Evolutionary conservation across 805 yeast species (phyloP).

Genomic region (Candida hungchunana): DNA sequence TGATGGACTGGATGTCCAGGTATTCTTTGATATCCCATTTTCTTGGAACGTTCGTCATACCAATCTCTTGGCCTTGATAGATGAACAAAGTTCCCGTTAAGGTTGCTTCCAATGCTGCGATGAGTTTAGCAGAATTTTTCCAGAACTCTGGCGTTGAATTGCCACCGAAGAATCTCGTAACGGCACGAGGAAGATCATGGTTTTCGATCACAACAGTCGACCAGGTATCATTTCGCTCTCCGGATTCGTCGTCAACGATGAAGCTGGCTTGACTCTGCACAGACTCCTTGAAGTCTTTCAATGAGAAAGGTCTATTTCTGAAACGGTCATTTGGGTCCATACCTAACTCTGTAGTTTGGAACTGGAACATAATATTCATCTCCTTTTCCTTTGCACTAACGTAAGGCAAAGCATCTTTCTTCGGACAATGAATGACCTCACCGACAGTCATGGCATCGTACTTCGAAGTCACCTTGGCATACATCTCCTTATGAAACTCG

Average conservation of each 20-base stretch:
- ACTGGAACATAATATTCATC: constrained; percentile 38
- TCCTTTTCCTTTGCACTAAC: constrained; percentile 35
- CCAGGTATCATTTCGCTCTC: constrained; percentile 46
- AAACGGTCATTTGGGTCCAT: constrained; percentile 33
- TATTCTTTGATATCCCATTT: constrained; percentile 46
- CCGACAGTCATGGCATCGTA: constrained; percentile 56
- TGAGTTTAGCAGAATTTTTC: constrained; percentile 42
- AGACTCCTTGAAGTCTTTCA: constrained; percentile 40
- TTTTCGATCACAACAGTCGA: constrained; percentile 50
- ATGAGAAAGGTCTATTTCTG: constrained; percentile 30
- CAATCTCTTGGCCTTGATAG: constrained; percentile 61
- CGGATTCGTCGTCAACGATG: constrained; percentile 31
- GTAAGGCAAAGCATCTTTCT: constrained; percentile 39
- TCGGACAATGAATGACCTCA: constrained; percentile 43
- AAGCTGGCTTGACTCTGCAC: constrained; percentile 33
- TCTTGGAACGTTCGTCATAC: constrained; percentile 42
- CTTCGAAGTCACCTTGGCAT: constrained; percentile 35
- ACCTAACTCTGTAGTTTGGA: constrained; percentile 34
- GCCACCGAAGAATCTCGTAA: constrained; percentile 48
- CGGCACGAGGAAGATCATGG: constrained; percentile 52
- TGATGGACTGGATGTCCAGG: constrained; percentile 44
- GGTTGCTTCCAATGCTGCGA: constrained; percentile 42
- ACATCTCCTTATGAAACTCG: constrained; percentile 53
- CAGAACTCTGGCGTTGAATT: constrained; percentile 31
- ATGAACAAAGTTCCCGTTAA: constrained; percentile 52